Percentiles rank a stretch among this genome's conserved stretches.
These are phyloP conservation scores for Umbelopsis sp. DNA, from an alignment of 192 early-diverging fungal genomes.

Conservation along the genomic window DNA sequence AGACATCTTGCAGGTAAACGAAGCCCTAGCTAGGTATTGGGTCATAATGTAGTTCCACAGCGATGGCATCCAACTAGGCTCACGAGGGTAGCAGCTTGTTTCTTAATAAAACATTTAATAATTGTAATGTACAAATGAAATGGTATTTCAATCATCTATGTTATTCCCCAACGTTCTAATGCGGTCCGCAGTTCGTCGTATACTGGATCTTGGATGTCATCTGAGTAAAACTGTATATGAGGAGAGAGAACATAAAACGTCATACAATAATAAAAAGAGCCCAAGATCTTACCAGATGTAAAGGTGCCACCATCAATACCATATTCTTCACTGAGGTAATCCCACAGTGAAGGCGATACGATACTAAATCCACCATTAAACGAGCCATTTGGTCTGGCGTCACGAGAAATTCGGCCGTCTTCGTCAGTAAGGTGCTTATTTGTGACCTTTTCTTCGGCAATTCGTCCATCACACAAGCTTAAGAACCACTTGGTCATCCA, in stretches of 20 bases:
- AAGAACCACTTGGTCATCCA: slow-evolving; percentile 37
- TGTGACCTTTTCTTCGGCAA: slow-evolving; percentile 27
- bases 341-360: slow-evolving; percentile 29
- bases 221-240: not conserved
- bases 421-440: slow-evolving; percentile 26
- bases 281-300: slow-evolving; percentile 27
- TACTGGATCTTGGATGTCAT: slow-evolving; percentile 17
- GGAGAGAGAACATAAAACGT: no score
- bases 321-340: slow-evolving; percentile 29
- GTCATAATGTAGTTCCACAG: no score
- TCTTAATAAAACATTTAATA: not conserved
- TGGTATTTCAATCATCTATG: not conserved
- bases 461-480: slow-evolving; percentile 34
- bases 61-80: no score
- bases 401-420: not conserved
- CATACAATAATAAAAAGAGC: not conserved
- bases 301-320: slow-evolving; percentile 23
- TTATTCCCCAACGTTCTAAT: slow-evolving; percentile 5
- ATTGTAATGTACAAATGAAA: not conserved
- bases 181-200: slow-evolving; percentile 13
- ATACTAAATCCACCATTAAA: slow-evolving; percentile 36
- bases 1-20: no score
- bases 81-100: no score
- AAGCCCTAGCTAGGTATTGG: no score
- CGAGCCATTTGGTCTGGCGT: slow-evolving; percentile 27